Base-by-base conservation (phyloP, 1,284 basidiomycete genomes). In the Naganishia sp. region DNA sequence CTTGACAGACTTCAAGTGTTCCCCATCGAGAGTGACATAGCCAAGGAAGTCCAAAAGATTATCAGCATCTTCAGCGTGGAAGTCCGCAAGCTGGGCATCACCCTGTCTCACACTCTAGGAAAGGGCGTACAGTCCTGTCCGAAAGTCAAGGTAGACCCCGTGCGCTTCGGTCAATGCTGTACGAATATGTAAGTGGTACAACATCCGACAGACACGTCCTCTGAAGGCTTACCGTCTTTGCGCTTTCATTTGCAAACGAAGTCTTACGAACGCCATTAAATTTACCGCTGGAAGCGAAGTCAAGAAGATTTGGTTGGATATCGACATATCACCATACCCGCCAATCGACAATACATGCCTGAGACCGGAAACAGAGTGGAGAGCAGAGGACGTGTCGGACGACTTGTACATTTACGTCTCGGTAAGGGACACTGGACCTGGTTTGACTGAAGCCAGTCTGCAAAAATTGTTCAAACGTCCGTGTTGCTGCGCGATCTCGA, bases 371-470 rank as follows among this genome's bases (percentile, higher is more conserved):
- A 9, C 23, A 4, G 49, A 43, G 18, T 52, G 45, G 52, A 55
- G 23, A 61, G 13, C 55, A 18, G 54, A 48, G 31, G 54, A 60
- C 49, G 49, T 45, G n/a, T 39, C 52, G 1, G 75, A 77, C 31
- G 75, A 78, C 53, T 74, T 77, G 3, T 78, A 73, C 70, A 66
- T 79, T 28, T 80, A 72, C 63, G 73, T 78, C 44, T 74, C 68
- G 18, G 77, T 78, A 1, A 65, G 54, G n/a, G 79, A 81, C 66
- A 77, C 77, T 0, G 79, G 79, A 25, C 78, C 78, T 2, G 79
- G 79, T 33, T 72, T 81, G 57, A 66, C 69, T 11, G 70, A 71
- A 0, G 70, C 73, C 2, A 78, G 78, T 65, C 68, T 78, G 36
- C 72, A 72, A 9, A 68, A 75, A 39, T 67, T 80, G 48, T 80